Evolutionary conservation across 805 yeast species (phyloP).

Genomic region (Henningerozyma blattae): DNA sequence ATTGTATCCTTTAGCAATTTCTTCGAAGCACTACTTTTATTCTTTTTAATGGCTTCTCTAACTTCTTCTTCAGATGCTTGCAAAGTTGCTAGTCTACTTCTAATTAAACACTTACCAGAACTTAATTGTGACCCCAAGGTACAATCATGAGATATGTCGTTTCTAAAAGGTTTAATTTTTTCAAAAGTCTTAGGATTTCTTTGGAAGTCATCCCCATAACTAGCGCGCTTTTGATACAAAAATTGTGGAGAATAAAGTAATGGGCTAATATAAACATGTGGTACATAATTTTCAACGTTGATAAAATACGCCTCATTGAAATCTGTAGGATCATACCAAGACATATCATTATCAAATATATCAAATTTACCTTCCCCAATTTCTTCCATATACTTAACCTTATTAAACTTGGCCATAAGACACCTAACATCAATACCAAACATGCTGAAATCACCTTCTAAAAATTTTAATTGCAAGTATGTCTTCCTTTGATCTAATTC

Average conservation of each 20-base stretch:
- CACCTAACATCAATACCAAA: conserved; percentile 48
- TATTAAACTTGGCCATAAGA: conserved; percentile 35
- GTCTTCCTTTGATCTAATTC: conserved; percentile 36
- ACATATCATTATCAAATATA: conserved; percentile 39
- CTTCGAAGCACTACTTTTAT: conserved; percentile 4
- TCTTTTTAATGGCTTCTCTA: conserved; percentile 14
- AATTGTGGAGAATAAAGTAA: conserved; percentile 58
- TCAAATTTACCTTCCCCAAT: conserved; percentile 16
- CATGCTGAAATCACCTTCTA: conserved; percentile 51
- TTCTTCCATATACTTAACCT: conserved; percentile 11
- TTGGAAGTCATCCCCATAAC: conserved; percentile 31
- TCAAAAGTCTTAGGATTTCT: conserved; percentile 27
- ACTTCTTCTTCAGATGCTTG: conserved; percentile 7
- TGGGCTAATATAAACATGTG: conserved; percentile 43
- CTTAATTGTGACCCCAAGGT: conserved; percentile 22
- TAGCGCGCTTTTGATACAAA: conserved; percentile 55
- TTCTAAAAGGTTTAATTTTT: conserved; percentile 35
- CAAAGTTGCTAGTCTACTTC: conserved; percentile 11
- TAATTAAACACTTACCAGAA: conserved; percentile 12
- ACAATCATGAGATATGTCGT: conserved; percentile 53
- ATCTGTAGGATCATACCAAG: conserved; percentile 56
- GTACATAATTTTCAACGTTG: conserved; percentile 24
- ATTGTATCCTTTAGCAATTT: conserved; percentile 7
- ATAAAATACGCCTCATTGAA: conserved; percentile 44
- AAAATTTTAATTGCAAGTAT: conserved; percentile 44